Conservation (phyloP, 2,329 filamentous ascomycete species). For the Myriosclerotinia duriaeana region DNA sequence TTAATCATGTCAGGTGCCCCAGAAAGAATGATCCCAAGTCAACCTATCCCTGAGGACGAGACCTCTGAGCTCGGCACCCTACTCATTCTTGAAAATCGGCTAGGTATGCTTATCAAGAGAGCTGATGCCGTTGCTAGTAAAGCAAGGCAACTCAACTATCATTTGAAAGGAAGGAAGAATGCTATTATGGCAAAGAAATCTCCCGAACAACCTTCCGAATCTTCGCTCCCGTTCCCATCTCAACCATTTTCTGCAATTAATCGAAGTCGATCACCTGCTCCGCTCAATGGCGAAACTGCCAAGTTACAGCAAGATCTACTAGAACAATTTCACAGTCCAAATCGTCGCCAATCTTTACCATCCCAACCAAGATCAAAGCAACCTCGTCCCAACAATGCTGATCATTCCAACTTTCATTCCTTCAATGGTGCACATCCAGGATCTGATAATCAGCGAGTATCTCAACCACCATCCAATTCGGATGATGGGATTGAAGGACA, state of each 20-base stretch:
- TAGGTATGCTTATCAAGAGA: slow-evolving; percentile 74
- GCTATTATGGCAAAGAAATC: slow-evolving; percentile 68
- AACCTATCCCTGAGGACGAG: slow-evolving; percentile 83
- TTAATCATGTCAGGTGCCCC: slow-evolving; percentile 80
- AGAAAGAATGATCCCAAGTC: slow-evolving; percentile 76
- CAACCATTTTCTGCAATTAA: slow-evolving; percentile 42
- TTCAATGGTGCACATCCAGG: slow-evolving; percentile 28
- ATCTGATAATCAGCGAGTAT: slow-evolving; percentile 35
- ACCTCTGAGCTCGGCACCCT: slow-evolving; percentile 79
- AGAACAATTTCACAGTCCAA: slow-evolving; percentile 50
- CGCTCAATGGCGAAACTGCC: slow-evolving; percentile 30
- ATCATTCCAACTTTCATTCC: slow-evolving; percentile 21
- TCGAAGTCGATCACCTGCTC: slow-evolving; percentile 40
- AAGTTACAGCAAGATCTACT: slow-evolving; percentile 55
- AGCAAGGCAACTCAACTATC: slow-evolving; percentile 77
- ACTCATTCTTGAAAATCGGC: slow-evolving; percentile 77
- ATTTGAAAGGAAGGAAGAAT: slow-evolving; percentile 70
- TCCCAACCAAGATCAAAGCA: slow-evolving; percentile 30
- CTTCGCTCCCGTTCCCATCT: slow-evolving; percentile 30
- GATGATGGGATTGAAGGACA: slow-evolving; percentile 37
- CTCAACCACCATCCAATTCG: slow-evolving; percentile 30
- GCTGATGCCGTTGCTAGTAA: slow-evolving; percentile 73
- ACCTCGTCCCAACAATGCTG: slow-evolving; percentile 25
- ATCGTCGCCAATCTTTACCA: slow-evolving; percentile 30
- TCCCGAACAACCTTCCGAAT: slow-evolving; percentile 33